Evolutionary conservation across 2,329 filamentous ascomycete species (phyloP).

Genomic region (Cercospora citrullina): DNA sequence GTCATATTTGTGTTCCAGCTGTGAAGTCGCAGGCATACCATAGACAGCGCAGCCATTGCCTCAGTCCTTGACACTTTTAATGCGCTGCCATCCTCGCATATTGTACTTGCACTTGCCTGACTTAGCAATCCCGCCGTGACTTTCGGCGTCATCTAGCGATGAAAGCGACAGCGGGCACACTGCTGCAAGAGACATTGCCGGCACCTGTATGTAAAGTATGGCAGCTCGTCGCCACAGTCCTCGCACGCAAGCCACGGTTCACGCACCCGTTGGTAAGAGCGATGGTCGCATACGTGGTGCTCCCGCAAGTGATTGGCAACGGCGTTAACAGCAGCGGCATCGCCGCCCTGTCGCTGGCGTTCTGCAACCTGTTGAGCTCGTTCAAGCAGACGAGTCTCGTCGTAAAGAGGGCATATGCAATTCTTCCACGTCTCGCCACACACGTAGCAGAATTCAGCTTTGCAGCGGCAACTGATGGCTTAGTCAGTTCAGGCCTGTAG

Average conservation of each 20-base stretch:
- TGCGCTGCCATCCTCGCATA: too few relatives aligned
- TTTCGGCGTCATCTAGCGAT: background rate
- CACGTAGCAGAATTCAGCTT: conserved; percentile 21
- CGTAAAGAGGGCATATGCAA: conserved; percentile 13
- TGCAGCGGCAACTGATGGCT: background rate
- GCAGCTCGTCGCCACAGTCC: background rate
- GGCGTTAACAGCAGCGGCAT: background rate
- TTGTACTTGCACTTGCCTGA: too few relatives aligned
- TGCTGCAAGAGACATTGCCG: background rate
- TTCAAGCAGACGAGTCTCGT: conserved; percentile 3
- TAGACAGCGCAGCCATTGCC: too few relatives aligned
- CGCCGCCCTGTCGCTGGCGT: background rate
- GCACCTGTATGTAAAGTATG: background rate
- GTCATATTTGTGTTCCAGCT: too few relatives aligned
- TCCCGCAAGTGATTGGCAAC: background rate
- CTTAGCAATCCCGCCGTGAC: too few relatives aligned
- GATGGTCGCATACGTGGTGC: background rate
- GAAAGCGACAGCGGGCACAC: background rate
- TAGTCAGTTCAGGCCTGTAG: background rate
- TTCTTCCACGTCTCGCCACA: conserved; percentile 3
- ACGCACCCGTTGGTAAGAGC: background rate
- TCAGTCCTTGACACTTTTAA: too few relatives aligned
- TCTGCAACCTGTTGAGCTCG: conserved; percentile 4
- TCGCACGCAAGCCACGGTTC: background rate
- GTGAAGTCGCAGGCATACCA: too few relatives aligned